Evolutionary conservation across 1,284 basidiomycete genomes (phyloP), one percentile per base, ranked within the genome.

Genomic region (Rhodotorula sp.): DNA sequence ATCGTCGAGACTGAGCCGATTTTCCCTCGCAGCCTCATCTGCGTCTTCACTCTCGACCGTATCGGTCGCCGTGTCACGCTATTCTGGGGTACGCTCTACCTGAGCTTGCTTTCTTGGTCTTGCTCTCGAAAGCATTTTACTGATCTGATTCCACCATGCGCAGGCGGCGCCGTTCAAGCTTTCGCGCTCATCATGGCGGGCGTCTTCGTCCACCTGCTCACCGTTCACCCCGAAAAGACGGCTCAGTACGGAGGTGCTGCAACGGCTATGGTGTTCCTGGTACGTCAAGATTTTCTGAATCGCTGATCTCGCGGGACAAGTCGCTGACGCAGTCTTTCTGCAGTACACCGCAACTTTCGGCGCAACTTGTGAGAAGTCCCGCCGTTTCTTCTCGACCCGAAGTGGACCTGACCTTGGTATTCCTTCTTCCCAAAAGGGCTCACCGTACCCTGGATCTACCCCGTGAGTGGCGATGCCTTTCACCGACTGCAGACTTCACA

Each of bases 131-230:
- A 23, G n/a, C 52, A n/a, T 4, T 1, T 1, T 14, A 15, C 61
- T 62, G 31, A 62, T 31, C 1, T 1, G 2, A 23, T n/a, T 1
- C 34, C 15, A 34, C 8, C 5, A 15, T 18, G 47, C 10, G 12
- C 49, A 62, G 61, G 61, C 49, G 61, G 61, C 20, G 61, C 20
- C 2, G 61, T 62, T 3, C 61, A 62, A 18, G 61, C 61, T 21
- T 62, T 62, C 16, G 49, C 61, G n/a, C 48, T 62, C 48, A 62
- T 62, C 49, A 62, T 62, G 61, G 61, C 61, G 10, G 61, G 61
- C 21, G 49, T 62, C 14, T 62, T 62, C 49, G 61, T 62, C 49
- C 61, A 62, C 23, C 61, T 62, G 2, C 61, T 62, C 21, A 52
- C n/a, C 31, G 49, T 52, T 10, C 29, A 62, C 61, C 61, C 61